Percentiles rank a stretch among this genome's conserved stretches.
Evolutionary conservation across 2,329 filamentous ascomycete genomes (phyloP).

Genomic region (Bertia moriformis): DNA sequence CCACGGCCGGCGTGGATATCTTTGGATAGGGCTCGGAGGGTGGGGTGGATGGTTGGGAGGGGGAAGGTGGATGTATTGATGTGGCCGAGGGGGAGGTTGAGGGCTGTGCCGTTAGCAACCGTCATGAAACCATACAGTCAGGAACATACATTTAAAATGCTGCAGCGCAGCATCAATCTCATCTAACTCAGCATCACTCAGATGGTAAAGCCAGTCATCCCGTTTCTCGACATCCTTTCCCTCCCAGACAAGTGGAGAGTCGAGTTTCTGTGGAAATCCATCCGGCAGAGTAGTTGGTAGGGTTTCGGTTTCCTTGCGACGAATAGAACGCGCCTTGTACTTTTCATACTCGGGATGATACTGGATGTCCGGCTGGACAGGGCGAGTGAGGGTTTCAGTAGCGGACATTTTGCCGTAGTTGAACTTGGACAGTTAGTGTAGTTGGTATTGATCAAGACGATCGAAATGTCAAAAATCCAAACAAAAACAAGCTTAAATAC

Average conservation of each 20-base stretch:
- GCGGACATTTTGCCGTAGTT: too few species aligned
- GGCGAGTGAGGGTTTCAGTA: too few species aligned
- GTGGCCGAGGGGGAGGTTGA: conserved; percentile 20
- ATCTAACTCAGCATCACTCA: conserved; percentile 27
- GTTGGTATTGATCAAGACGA: too few species aligned
- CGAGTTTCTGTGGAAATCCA: conserved; percentile 32
- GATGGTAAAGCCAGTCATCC: conserved; percentile 36
- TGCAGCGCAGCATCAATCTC: conserved; percentile 28
- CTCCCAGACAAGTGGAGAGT: conserved; percentile 40
- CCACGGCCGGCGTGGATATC: conserved; percentile 23
- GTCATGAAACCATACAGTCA: conserved; percentile 1
- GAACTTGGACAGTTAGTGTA: too few species aligned
- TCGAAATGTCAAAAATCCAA: too few species aligned
- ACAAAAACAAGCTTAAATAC: too few species aligned
- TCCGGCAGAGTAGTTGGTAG: conserved; percentile 24
- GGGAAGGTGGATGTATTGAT: conserved; percentile 28
- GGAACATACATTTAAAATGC: conserved; percentile 23
- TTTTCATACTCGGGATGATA: conserved; percentile 39
- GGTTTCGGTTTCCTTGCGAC: conserved; percentile 23
- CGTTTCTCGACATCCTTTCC: conserved; percentile 27
- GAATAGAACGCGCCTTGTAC: conserved; percentile 32
- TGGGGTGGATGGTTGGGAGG: conserved; percentile 16
- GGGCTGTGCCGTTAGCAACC: conserved; percentile 9
- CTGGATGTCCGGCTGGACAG: conserved; percentile 44
- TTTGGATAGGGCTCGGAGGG: conserved; percentile 15